Evolutionary conservation across 2,329 filamentous ascomycete genomes (phyloP).

Genomic region (Colletotrichum gloeosporioides): DNA sequence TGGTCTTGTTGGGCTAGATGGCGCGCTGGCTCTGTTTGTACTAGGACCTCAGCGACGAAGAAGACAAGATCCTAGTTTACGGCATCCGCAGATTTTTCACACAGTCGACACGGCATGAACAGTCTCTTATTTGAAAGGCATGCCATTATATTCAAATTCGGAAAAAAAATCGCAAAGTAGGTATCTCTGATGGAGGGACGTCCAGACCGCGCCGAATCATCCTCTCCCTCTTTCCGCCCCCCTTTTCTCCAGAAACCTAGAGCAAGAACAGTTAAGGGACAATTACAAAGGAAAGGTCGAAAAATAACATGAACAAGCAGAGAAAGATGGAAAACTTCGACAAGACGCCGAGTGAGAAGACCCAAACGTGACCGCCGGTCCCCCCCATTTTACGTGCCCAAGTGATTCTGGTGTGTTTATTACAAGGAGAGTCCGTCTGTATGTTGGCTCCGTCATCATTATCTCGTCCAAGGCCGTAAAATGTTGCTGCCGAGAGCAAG

Average conservation of each 20-base stretch:
- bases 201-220: not conserved
- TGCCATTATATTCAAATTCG: not conserved
- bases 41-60: not conserved
- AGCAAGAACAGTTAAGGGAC: not conserved
- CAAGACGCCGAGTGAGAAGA: not conserved
- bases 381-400: not conserved
- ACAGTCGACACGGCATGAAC: not conserved
- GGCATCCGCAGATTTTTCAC: not conserved
- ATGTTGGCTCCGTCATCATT: slow-evolving; percentile 14
- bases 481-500: not conserved
- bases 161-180: not conserved
- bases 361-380: not conserved
- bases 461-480: slow-evolving; percentile 15
- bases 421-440: not conserved
- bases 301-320: not conserved
- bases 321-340: not conserved
- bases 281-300: not conserved
- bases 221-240: not conserved
- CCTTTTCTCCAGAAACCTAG: not conserved
- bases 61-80: not conserved
- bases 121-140: not conserved
- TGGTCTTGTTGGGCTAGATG: not conserved
- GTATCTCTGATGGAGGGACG: not conserved
- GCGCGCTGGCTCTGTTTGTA: not conserved
- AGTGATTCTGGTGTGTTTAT: not conserved